These are phyloP conservation scores for Cutaneotrichosporon sp. DNA, from an alignment of 1,284 basidiomycete genomes.

Conservation along the genomic window DNA sequence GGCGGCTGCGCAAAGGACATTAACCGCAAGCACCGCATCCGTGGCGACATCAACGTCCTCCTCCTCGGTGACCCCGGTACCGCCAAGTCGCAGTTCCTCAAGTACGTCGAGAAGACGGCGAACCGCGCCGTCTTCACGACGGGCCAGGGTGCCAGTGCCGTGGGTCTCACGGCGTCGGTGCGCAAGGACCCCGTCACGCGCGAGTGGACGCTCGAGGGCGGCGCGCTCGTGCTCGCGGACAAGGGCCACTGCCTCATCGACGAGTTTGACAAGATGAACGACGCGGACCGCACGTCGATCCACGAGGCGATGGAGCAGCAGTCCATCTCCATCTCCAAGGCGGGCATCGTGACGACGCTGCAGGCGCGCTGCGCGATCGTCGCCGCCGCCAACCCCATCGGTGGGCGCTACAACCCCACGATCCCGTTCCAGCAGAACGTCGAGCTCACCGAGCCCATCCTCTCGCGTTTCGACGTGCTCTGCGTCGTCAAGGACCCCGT, in stretches of 20 bases:
- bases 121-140: slow-evolving; percentile 98
- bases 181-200: slow-evolving; percentile 95
- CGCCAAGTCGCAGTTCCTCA: slow-evolving; percentile 98
- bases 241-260: slow-evolving; percentile 99
- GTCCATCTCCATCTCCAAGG: slow-evolving; percentile 99
- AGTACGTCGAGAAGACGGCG: slow-evolving; percentile 98
- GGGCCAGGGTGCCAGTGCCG: slow-evolving; percentile 95
- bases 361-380: slow-evolving; percentile 97
- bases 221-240: slow-evolving; percentile 94
- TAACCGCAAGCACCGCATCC: slow-evolving; percentile 92
- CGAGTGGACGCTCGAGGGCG: slow-evolving; percentile 99
- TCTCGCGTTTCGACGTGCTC: slow-evolving; percentile 98
- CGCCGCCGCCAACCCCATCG: slow-evolving; percentile 95
- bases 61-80: slow-evolving; percentile 97
- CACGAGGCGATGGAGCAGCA: slow-evolving; percentile 99
- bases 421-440: slow-evolving; percentile 99
- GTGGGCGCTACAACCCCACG: slow-evolving; percentile 95
- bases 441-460: slow-evolving; percentile 95
- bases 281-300: slow-evolving; percentile 93
- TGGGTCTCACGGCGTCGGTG: slow-evolving; percentile 97
- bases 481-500: slow-evolving; percentile 98
- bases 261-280: slow-evolving; percentile 99
- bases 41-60: slow-evolving; percentile 96
- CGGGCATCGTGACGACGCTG: slow-evolving; percentile 94
- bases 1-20: slow-evolving; percentile 94